phyloP scores from a whole-genome alignment of 1,284 basidiomycete species.

The Malassezia slooffiae region DNA sequence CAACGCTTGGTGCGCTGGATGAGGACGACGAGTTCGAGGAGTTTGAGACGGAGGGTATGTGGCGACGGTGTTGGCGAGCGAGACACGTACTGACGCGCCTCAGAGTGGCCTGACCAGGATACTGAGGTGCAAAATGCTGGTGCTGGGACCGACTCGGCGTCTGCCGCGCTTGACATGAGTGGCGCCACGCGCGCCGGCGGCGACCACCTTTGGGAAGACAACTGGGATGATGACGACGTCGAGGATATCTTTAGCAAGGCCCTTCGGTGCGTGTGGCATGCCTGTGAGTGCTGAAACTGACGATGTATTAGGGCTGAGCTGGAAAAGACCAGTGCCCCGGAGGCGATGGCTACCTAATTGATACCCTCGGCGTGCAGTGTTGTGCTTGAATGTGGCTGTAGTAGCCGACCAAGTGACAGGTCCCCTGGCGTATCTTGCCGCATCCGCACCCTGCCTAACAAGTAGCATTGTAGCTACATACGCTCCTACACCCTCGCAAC shows the following conservation, averaged over 20 bases:
- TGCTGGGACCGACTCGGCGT: slow-evolving; percentile 1
- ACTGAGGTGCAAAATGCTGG: slow-evolving; percentile 50
- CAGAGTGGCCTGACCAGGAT: slow-evolving; percentile 48
- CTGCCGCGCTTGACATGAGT: slow-evolving; percentile 13
- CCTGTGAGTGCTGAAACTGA: background rate
- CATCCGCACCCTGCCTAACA: too few relatives aligned
- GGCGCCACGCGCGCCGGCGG: slow-evolving; percentile 15
- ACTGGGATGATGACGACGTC: slow-evolving; percentile 98
- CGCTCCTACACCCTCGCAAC: too few relatives aligned
- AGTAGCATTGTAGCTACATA: too few relatives aligned
- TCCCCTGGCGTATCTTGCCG: too few relatives aligned
- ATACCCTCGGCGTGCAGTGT: too few relatives aligned
- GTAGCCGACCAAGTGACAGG: too few relatives aligned
- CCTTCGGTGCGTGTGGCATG: slow-evolving; percentile 58
- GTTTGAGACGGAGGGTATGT: slow-evolving; percentile 42
- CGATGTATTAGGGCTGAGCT: slow-evolving; percentile 25
- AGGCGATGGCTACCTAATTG: slow-evolving; percentile 27
- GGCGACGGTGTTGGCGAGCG: background rate
- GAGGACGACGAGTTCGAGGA: slow-evolving; percentile 47
- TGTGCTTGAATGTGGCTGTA: too few relatives aligned
- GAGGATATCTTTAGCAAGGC: slow-evolving; percentile 95
- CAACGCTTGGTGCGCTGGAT: slow-evolving; percentile 38
- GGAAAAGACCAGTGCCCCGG: slow-evolving; percentile 23
- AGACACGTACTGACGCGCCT: too few relatives aligned
- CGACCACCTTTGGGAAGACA: slow-evolving; percentile 87